phyloP scores from a whole-genome alignment of 306 rosid species.

The Sicyos edulis region DNA sequence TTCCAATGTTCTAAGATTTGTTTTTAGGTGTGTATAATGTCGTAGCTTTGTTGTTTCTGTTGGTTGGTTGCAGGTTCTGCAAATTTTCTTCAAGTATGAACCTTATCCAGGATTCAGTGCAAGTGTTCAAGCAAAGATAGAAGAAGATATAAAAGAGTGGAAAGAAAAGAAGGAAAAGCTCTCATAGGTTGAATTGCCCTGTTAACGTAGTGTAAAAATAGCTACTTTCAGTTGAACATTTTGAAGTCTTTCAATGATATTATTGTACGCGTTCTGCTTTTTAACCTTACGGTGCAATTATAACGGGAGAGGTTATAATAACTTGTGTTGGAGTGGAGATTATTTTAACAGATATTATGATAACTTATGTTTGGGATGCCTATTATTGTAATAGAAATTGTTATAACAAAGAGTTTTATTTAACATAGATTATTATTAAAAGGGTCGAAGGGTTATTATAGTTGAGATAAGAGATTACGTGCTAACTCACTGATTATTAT shows the following conservation, averaged over 20 bases:
- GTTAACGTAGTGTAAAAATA: not conserved
- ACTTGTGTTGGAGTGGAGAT: no score
- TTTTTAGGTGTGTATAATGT: not conserved
- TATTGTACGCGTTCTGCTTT: not conserved
- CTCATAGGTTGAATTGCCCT: slow-evolving; percentile 23
- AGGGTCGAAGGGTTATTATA: no score
- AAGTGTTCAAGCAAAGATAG: slow-evolving; percentile 54
- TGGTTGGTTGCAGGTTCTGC: slow-evolving; percentile 42
- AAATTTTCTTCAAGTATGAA: slow-evolving; percentile 51
- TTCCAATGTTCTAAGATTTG: not conserved
- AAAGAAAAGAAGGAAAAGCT: slow-evolving; percentile 46
- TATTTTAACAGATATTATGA: no score
- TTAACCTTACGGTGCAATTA: not conserved
- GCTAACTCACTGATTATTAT: no score
- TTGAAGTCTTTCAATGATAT: not conserved
- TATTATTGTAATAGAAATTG: no score
- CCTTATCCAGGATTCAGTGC: slow-evolving; percentile 69
- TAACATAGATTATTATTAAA: no score
- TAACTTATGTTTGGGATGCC: no score
- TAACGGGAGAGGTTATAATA: no score
- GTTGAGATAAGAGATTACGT: no score
- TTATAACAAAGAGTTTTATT: no score
- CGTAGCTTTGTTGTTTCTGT: slow-evolving; percentile 11
- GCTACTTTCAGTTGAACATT: no score
- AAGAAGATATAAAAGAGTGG: slow-evolving; percentile 56